A percentile compares a stretch with the other conserved stretches of the same genome.
Evolutionary conservation across 179 eudicot genomes (phyloP).

Genomic region (Silene vulgaris): DNA sequence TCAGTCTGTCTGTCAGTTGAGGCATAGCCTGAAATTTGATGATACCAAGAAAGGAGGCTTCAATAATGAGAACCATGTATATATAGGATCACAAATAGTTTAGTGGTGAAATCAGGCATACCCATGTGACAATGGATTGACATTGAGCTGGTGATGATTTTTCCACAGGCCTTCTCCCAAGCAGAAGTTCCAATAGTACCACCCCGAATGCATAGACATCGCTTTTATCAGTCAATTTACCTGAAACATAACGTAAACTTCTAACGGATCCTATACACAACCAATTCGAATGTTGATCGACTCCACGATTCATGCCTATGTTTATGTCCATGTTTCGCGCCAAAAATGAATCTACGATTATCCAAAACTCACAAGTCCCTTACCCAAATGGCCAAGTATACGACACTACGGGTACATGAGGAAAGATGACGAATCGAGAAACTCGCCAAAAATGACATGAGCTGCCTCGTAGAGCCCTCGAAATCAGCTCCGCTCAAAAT

Average conservation of each 20-base stretch:
- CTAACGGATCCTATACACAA: no score
- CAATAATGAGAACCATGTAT: neutral
- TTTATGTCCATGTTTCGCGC: no score
- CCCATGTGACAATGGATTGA: constrained; percentile 90
- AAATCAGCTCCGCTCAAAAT: no score
- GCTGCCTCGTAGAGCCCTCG: no score
- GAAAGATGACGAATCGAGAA: no score
- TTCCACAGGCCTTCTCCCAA: constrained; percentile 80
- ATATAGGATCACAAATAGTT: neutral
- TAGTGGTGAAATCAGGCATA: constrained; percentile 24
- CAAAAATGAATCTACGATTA: no score
- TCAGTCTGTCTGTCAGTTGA: constrained; percentile 73
- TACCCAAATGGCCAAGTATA: neutral
- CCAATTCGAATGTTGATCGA: neutral
- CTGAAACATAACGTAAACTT: constrained; percentile 27
- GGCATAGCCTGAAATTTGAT: constrained; percentile 65
- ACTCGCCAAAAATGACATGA: no score
- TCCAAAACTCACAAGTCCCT: neutral
- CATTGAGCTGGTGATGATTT: constrained; percentile 58
- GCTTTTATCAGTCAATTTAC: constrained; percentile 79
- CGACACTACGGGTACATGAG: neutral
- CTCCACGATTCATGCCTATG: neutral
- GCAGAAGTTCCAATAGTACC: constrained; percentile 69
- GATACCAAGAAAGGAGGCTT: neutral
- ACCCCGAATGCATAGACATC: constrained; percentile 90